These are phyloP conservation scores for Rhytidhysteron rufulum DNA, from an alignment of 2,329 filamentous ascomycete species.

Conservation along the genomic window DNA sequence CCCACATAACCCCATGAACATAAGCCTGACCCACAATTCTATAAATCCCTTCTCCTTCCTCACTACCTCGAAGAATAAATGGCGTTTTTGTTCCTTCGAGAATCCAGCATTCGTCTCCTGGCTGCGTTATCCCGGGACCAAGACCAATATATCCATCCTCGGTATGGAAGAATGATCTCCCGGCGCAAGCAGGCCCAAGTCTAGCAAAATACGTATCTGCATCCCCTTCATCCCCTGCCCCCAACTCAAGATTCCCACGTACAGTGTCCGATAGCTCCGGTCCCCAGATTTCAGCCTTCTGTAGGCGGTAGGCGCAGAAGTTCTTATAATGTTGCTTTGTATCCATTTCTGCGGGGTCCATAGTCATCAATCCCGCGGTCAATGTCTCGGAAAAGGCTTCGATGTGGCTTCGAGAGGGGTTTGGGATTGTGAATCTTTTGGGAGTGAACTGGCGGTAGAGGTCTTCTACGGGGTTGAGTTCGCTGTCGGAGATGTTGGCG, in stretches of 20 bases:
- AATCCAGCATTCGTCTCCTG: background rate
- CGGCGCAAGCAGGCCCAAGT: background rate
- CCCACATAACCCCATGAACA: background rate
- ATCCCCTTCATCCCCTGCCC: background rate
- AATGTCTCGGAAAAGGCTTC: background rate
- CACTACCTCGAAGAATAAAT: background rate
- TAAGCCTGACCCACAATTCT: background rate
- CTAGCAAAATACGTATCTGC: background rate
- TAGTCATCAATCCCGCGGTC: background rate
- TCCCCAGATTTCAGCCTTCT: background rate
- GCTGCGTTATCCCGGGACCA: background rate
- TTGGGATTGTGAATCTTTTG: no score
- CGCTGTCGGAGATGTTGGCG: no score
- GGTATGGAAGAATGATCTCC: background rate
- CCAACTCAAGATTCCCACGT: no score
- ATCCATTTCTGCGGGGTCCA: background rate
- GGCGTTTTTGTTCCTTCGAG: background rate
- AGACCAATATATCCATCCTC: background rate
- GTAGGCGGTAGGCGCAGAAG: background rate
- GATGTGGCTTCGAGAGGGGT: no score
- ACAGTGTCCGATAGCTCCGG: no score
- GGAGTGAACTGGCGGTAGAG: no score
- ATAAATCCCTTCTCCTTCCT: background rate
- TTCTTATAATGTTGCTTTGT: background rate
- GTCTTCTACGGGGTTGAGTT: no score